Conservation (phyloP, 164 flowering plant species). For the Kingdonia uniflora region DNA sequence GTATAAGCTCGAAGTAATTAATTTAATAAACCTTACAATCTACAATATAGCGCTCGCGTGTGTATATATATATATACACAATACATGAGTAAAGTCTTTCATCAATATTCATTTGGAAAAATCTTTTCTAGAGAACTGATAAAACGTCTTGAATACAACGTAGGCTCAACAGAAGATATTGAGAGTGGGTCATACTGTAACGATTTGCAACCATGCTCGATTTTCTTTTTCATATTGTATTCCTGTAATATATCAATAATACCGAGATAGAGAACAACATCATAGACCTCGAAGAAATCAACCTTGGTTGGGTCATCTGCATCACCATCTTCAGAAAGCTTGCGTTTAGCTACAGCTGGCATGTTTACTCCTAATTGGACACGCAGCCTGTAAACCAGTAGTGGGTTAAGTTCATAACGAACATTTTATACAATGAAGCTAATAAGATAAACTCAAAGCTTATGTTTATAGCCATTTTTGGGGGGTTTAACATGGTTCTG, state of each 20-base stretch:
- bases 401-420: too few species aligned
- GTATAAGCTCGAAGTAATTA: too few species aligned
- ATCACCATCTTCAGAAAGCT: conserved; percentile 30
- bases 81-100: neutral
- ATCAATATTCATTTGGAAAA: conserved; percentile 39
- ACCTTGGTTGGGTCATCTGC: conserved; percentile 24
- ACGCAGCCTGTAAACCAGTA: conserved; percentile 37
- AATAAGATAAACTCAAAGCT: too few species aligned
- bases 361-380: conserved; percentile 91
- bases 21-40: too few species aligned
- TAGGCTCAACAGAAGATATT: conserved; percentile 75
- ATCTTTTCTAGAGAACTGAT: conserved; percentile 58
- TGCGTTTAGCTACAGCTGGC: conserved; percentile 84
- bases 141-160: conserved; percentile 61
- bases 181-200: conserved; percentile 50
- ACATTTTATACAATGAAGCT: too few species aligned
- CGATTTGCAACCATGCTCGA: conserved; percentile 76
- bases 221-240: conserved; percentile 67
- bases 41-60: too few species aligned
- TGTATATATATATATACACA: too few species aligned
- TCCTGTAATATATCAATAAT: conserved; percentile 85
- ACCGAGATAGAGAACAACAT: conserved; percentile 87
- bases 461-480: too few species aligned
- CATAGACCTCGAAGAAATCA: conserved; percentile 78
- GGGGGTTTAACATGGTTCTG: too few species aligned